Evolutionary conservation across 2,329 filamentous ascomycete species (phyloP), one percentile per base, ranked within the genome.

Genomic region (Monosporascus sp.): DNA sequence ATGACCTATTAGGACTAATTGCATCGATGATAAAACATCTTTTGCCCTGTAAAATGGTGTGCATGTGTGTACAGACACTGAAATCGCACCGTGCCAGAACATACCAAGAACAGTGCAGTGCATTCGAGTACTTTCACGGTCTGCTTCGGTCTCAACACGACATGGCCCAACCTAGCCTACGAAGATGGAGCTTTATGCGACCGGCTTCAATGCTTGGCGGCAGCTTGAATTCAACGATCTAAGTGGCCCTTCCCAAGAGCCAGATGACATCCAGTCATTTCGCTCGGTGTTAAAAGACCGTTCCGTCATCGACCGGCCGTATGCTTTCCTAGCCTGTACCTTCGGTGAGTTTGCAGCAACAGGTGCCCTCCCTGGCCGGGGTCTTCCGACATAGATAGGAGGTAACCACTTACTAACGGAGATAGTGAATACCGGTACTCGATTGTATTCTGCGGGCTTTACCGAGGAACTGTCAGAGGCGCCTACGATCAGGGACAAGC

Each of bases 191-290:
- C 65, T 86, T 5, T 80, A 78, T 62, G 79, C 76, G 43, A 60
- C 77, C 3, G 82, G 82, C 41, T 78, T 81, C 67, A 85, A 86
- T 61, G 79, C 80, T 51, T 85, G 79, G 79, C 67, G 69, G 52
- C 81, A 85, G 60, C 72, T 85, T 17, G 58, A 62, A 2, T 77
- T 82, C 54, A 44, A 44, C 7, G 14, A 49, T 41, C 15, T 39
- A 2, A 41, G 47, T 9, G 5, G 39, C 17, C 7, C 55, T 54
- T 4, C 44, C 20, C 48, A 62, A 1, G 74, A 80, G 41, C 72
- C 75, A 4, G 65, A 73, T 5, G 82, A 85, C 60, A 18, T 81
- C 4, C 54, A 54, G 18, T 55, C 60, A 1, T 83, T 84, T 55
- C 67, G 66, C 44, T 69, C 69, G 49, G 61, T 80, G 6, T 61